These are phyloP conservation scores for Eurotiales sp. DNA, from an alignment of 2,329 filamentous ascomycete genomes.

Conservation along the genomic window DNA sequence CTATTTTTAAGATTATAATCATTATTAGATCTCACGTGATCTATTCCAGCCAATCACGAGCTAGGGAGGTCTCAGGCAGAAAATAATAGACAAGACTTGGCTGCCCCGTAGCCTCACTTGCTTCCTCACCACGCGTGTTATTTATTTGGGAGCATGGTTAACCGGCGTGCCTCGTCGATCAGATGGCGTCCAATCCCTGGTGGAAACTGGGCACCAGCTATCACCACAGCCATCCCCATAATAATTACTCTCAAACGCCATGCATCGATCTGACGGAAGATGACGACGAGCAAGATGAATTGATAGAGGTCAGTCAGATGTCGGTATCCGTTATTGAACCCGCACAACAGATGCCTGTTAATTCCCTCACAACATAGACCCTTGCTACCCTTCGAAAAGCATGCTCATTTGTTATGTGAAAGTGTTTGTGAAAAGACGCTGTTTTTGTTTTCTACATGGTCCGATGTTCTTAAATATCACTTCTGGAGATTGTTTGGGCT, in stretches of 20 bases:
- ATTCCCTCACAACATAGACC: neutral
- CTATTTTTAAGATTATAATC: neutral
- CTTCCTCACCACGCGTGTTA: neutral
- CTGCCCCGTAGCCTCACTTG: neutral
- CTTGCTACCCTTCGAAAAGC: neutral
- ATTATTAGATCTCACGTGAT: conserved; percentile 4
- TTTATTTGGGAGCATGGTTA: too few relatives aligned
- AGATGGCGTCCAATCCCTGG: neutral
- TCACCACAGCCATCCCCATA: too few relatives aligned
- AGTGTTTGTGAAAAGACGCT: neutral
- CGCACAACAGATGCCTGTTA: neutral
- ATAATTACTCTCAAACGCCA: neutral
- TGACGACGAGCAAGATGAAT: neutral
- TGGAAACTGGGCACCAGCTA: too few relatives aligned
- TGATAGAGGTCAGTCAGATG: conserved; percentile 7
- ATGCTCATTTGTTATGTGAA: neutral
- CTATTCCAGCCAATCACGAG: neutral
- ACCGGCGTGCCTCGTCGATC: neutral
- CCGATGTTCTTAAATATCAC: conserved; percentile 12
- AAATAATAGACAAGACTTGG: conserved; percentile 1
- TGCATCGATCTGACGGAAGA: conserved; percentile 5
- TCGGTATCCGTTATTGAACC: too few relatives aligned
- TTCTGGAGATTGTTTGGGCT: neutral
- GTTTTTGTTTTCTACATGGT: conserved; percentile 9
- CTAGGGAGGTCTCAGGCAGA: neutral